phyloP scores from a whole-genome alignment of 225 moss, liverwort and hornwort species.

The Pseudoscleropodium purum region DNA sequence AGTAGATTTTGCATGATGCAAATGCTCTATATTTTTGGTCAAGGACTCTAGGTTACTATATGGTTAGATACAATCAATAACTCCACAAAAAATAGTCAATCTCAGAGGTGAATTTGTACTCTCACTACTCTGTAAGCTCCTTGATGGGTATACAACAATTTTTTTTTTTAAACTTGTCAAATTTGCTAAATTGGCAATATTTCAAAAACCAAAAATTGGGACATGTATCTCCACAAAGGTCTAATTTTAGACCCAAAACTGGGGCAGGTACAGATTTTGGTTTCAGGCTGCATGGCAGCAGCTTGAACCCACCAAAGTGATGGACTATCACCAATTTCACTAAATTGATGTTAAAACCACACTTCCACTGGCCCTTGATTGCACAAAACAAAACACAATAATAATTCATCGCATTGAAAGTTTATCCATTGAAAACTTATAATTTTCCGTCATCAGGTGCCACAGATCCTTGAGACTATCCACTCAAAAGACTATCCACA shows the following conservation, averaged over 20 bases:
- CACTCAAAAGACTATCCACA: no score
- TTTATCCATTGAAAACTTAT: background rate
- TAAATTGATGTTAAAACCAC: background rate
- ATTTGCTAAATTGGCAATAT: background rate
- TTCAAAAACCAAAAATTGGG: background rate
- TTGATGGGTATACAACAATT: background rate
- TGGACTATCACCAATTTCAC: background rate
- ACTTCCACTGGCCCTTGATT: background rate
- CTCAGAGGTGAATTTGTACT: background rate
- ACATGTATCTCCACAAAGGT: no score
- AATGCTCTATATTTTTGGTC: background rate
- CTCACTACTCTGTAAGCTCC: no score
- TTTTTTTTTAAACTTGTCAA: accelerated
- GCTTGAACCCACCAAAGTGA: background rate
- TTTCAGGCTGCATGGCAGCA: no score
- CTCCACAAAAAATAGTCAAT: background rate
- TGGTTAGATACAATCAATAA: background rate
- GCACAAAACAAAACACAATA: background rate
- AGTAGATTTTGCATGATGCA: no score
- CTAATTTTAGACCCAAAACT: background rate
- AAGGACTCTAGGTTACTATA: no score
- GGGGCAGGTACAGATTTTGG: background rate
- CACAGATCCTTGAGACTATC: no score
- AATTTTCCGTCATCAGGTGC: no score
- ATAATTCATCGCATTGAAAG: background rate